phyloP scores from a whole-genome alignment of 1,284 basidiomycete species.

The Bjerkandera adusta region DNA sequence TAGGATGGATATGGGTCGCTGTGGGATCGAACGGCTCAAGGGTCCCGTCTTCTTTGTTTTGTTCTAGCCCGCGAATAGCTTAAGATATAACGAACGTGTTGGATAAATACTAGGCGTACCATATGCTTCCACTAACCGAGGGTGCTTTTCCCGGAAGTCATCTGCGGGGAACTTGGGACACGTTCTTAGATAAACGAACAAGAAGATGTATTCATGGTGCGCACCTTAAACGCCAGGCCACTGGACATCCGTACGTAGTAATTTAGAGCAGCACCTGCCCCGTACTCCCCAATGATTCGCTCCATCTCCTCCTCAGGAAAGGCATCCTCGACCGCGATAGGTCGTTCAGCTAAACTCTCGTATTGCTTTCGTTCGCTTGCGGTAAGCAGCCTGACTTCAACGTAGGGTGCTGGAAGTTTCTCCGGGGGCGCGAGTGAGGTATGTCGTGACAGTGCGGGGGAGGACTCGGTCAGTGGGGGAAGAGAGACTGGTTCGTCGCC shows the following conservation, averaged over 20 bases:
- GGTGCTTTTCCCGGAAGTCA: conserved; percentile 36
- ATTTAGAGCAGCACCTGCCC: conserved; percentile 37
- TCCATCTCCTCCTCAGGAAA: conserved; percentile 21
- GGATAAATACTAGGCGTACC: conserved; percentile 37
- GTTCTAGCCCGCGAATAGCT: conserved; percentile 32
- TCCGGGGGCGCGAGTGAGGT: background rate
- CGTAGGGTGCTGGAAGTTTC: conserved; percentile 6
- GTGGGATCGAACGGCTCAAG: conserved; percentile 61
- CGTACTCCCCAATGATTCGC: conserved; percentile 58
- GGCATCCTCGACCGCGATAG: conserved; percentile 20
- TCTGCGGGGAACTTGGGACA: conserved; percentile 22
- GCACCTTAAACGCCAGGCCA: conserved; percentile 62
- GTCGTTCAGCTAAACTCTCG: conserved; percentile 18
- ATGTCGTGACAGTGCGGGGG: background rate
- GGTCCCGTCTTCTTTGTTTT: conserved; percentile 37
- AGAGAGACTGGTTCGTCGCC: background rate
- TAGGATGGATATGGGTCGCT: conserved; percentile 55
- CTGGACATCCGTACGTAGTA: conserved; percentile 60
- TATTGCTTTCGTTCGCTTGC: conserved; percentile 19
- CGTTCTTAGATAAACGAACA: conserved; percentile 18
- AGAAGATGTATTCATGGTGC: conserved; percentile 19
- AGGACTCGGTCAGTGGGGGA: background rate
- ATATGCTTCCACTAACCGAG: conserved; percentile 52
- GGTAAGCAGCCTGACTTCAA: conserved; percentile 19
- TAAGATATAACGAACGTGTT: background rate